Conservation (phyloP, 1,284 basidiomycete genomes). For the Cystobasidium pallidum region DNA sequence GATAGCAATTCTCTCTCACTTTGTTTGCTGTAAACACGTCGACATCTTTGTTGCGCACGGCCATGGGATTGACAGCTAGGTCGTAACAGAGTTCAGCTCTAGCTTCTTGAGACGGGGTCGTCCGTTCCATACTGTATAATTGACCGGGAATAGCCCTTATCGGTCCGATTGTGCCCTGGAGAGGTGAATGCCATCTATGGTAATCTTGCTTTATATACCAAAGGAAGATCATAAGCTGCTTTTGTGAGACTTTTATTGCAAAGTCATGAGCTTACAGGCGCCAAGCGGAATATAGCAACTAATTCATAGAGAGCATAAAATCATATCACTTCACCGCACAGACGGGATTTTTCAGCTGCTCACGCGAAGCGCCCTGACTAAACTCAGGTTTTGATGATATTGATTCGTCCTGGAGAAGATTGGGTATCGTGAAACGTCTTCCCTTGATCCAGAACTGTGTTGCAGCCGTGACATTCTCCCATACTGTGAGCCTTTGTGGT, state of each 20-base stretch:
- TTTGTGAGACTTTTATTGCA: not conserved
- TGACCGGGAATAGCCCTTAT: slow-evolving; percentile 60
- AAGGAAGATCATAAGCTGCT: slow-evolving; percentile 55
- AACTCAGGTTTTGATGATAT: slow-evolving; percentile 55
- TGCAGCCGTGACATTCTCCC: slow-evolving; percentile 65
- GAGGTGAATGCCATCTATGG: slow-evolving; percentile 79
- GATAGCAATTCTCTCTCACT: slow-evolving; percentile 37
- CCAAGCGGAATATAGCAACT: slow-evolving; percentile 66
- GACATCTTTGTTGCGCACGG: slow-evolving; percentile 70
- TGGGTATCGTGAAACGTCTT: slow-evolving; percentile 68
- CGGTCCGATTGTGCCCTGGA: slow-evolving; percentile 64
- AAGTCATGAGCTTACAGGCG: slow-evolving; percentile 45
- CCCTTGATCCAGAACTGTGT: slow-evolving; percentile 71
- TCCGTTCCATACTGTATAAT: slow-evolving; percentile 49
- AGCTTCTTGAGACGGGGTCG: slow-evolving; percentile 2
- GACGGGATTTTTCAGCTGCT: not conserved
- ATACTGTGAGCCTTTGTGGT: slow-evolving; percentile 66
- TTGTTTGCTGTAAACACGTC: slow-evolving; percentile 75
- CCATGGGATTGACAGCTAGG: slow-evolving; percentile 73
- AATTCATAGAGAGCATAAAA: not conserved
- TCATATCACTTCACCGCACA: slow-evolving; percentile 51
- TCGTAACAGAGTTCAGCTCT: slow-evolving; percentile 44
- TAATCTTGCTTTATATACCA: slow-evolving; percentile 75
- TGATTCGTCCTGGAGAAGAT: slow-evolving; percentile 63
- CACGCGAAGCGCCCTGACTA: slow-evolving; percentile 14